These are phyloP conservation scores for Phoenix dactylifera DNA, from an alignment of 176 grass and related monocot genomes.

Conservation along the genomic window DNA sequence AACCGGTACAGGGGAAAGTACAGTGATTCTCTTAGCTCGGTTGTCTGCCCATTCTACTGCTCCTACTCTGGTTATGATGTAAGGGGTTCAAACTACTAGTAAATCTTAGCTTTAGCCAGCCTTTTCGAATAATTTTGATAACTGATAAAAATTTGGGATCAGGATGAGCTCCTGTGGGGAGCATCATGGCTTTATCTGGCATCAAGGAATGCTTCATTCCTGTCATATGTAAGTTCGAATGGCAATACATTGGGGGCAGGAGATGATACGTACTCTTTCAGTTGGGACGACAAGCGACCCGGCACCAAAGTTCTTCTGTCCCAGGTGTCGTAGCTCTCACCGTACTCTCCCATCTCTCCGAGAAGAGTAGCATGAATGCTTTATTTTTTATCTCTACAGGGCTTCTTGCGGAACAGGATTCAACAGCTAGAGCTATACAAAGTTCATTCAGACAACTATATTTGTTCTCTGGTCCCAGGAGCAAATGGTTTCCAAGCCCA, in stretches of 20 bases:
- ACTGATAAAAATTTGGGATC: neutral
- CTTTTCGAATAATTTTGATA: too few relatives aligned
- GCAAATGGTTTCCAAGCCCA: conserved; percentile 45
- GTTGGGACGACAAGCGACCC: conserved; percentile 75
- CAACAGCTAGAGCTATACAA: conserved; percentile 49
- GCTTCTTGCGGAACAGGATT: conserved; percentile 33
- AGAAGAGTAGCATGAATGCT: neutral
- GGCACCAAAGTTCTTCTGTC: conserved; percentile 65
- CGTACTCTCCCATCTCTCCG: neutral
- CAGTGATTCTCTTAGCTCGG: conserved; percentile 61
- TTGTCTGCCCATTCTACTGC: conserved; percentile 56
- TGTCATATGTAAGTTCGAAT: conserved; percentile 70
- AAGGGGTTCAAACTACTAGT: conserved; percentile 1
- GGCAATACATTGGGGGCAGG: conserved; percentile 43
- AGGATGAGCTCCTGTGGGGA: conserved; percentile 89
- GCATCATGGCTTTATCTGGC: conserved; percentile 77
- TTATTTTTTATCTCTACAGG: conserved; percentile 12
- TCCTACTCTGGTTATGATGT: conserved; percentile 77
- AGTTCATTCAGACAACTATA: conserved; percentile 57
- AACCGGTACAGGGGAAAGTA: conserved; percentile 52
- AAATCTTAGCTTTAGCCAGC: neutral
- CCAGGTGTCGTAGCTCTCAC: conserved; percentile 17
- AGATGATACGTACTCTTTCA: conserved; percentile 68
- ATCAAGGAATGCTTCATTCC: conserved; percentile 46
- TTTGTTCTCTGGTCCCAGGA: conserved; percentile 57